Percentiles rank a stretch among this genome's conserved stretches.
These are phyloP conservation scores for Crucibulum laeve DNA, from an alignment of 768 basidiomycete species.

Conservation along the genomic window DNA sequence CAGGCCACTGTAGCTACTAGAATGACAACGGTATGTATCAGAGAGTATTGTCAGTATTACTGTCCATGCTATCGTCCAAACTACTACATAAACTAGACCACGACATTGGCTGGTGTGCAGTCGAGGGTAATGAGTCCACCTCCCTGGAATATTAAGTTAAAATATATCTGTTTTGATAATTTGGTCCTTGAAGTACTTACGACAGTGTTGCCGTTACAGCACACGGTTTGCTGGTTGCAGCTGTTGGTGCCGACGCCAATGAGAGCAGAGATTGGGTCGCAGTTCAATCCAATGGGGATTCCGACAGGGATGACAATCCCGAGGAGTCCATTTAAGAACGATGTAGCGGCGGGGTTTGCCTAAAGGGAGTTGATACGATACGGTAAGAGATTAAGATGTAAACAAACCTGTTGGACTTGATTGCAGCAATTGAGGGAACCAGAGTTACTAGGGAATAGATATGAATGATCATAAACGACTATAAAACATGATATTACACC, in stretches of 20 bases:
- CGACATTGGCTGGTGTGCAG: slow-evolving; percentile 18
- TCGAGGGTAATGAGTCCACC: slow-evolving; percentile 13
- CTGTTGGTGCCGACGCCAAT: slow-evolving; percentile 9
- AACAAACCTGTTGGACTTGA: too few species aligned
- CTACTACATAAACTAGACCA: too few species aligned
- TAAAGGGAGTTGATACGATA: background rate
- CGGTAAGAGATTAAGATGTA: too few species aligned
- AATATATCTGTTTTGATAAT: background rate
- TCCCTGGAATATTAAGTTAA: slow-evolving; percentile 3
- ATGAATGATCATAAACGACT: too few species aligned
- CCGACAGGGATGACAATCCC: background rate
- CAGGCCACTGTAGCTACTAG: too few species aligned
- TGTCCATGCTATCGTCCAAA: too few species aligned
- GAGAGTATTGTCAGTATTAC: too few species aligned
- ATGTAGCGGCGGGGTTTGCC: background rate
- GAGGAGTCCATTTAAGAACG: background rate
- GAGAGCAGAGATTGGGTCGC: slow-evolving; percentile 14
- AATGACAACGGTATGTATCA: too few species aligned
- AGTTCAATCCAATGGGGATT: slow-evolving; percentile 11
- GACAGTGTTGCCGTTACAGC: slow-evolving; percentile 21
- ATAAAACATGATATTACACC: too few species aligned
- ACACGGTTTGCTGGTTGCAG: slow-evolving; percentile 23
- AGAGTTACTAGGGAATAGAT: too few species aligned
- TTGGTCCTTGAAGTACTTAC: slow-evolving; percentile 11
- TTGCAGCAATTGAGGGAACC: too few species aligned